Evolutionary conservation across 2,329 filamentous ascomycete genomes (phyloP).

Genomic region (Akanthomyces muscarius): DNA sequence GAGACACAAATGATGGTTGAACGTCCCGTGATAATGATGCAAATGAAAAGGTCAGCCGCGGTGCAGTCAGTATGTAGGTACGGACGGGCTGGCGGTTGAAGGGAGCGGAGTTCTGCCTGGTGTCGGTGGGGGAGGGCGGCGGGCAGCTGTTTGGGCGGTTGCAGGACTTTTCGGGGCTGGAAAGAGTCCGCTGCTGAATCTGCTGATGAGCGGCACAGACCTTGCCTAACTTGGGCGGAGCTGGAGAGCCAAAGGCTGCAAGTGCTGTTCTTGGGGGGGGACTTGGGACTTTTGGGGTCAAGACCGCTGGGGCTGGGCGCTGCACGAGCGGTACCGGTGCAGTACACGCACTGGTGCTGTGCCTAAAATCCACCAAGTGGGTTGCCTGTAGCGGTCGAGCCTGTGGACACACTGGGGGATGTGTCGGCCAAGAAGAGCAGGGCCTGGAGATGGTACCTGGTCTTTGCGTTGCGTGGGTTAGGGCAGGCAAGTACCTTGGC

Average conservation of each 20-base stretch:
- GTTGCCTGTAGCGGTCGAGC: background rate
- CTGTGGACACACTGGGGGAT: background rate
- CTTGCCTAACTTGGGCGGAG: background rate
- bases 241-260: background rate
- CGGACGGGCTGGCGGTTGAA: background rate
- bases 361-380: background rate
- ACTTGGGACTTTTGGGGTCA: background rate
- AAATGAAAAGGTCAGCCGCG: background rate
- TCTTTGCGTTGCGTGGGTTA: background rate
- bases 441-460: background rate
- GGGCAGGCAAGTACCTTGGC: background rate
- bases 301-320: background rate
- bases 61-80: background rate
- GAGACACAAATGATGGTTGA: background rate
- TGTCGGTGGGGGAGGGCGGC: background rate
- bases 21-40: background rate
- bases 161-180: background rate
- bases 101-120: conserved; percentile 4
- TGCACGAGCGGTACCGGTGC: background rate
- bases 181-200: background rate
- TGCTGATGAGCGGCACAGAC: background rate
- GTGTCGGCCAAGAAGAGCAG: background rate
- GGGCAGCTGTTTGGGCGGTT: background rate
- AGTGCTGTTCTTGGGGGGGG: no score
- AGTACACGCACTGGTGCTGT: background rate